Evolutionary conservation across 352 stramenopile genomes (phyloP).

Genomic region (Phytopythium boreale): DNA sequence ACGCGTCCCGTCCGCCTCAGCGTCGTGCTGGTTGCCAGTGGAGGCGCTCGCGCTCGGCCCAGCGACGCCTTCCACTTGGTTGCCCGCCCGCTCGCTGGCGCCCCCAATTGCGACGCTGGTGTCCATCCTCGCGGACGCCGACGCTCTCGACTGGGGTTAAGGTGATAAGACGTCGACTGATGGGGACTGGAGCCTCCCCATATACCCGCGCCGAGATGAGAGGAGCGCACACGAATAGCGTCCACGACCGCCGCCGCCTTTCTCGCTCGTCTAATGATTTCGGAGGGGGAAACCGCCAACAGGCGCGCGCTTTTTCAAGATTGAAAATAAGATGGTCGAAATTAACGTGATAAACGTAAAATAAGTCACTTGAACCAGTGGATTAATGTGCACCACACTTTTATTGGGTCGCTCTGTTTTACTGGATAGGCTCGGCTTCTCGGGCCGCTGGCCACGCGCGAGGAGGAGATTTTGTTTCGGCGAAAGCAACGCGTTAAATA

Average conservation of each 20-base stretch:
- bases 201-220: background rate
- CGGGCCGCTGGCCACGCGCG: too few relatives aligned
- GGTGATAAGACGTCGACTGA: too few relatives aligned
- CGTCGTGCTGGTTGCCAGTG: background rate
- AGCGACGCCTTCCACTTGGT: background rate
- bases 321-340: background rate
- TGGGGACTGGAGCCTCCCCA: background rate
- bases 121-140: background rate
- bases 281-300: conserved; percentile 2
- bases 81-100: background rate
- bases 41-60: too few relatives aligned
- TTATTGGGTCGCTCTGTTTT: too few relatives aligned
- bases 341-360: background rate
- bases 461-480: too few relatives aligned
- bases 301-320: conserved; percentile 11
- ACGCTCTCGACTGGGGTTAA: too few relatives aligned
- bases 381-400: too few relatives aligned
- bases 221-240: background rate
- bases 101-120: background rate
- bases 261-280: background rate
- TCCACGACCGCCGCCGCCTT: background rate
- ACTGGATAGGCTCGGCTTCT: too few relatives aligned
- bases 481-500: background rate
- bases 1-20: background rate
- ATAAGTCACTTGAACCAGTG: too few relatives aligned